phyloP scores from a whole-genome alignment of 495 filamentous ascomycete species.

The Coniosporium apollinis region DNA sequence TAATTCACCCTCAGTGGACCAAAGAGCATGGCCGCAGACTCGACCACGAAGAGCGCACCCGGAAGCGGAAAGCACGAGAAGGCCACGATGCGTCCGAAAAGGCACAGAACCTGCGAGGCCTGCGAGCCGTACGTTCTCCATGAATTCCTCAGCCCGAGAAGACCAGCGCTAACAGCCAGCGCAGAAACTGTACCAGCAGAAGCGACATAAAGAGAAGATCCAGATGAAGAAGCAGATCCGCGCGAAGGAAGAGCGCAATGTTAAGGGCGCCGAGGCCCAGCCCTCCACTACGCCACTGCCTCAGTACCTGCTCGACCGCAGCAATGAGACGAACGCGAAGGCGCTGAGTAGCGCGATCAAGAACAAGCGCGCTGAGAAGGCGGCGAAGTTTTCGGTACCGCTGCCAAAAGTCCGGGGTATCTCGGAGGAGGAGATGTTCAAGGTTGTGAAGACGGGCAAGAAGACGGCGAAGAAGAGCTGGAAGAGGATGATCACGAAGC shows the following conservation, averaged over 20 bases:
- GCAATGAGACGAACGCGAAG: slow-evolving; percentile 75
- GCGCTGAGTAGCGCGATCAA: slow-evolving; percentile 71
- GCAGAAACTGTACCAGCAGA: slow-evolving; percentile 92
- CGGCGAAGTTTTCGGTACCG: slow-evolving; percentile 88
- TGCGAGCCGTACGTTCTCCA: too few relatives aligned
- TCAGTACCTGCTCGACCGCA: slow-evolving; percentile 78
- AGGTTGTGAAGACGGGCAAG: slow-evolving; percentile 90
- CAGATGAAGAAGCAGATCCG: slow-evolving; percentile 96
- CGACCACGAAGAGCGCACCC: slow-evolving; percentile 79
- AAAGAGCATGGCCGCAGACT: slow-evolving; percentile 49
- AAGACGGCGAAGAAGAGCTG: slow-evolving; percentile 64
- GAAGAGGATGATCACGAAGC: slow-evolving; percentile 95
- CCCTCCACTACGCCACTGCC: slow-evolving; percentile 60
- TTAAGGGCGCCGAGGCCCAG: slow-evolving; percentile 67
- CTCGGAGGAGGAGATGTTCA: slow-evolving; percentile 95
- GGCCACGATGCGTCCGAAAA: slow-evolving; percentile 68
- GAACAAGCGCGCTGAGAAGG: slow-evolving; percentile 79
- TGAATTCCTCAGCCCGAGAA: too few relatives aligned
- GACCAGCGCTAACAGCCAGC: too few relatives aligned
- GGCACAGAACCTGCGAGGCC: slow-evolving; percentile 79
- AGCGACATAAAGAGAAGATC: slow-evolving; percentile 93
- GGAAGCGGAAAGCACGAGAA: slow-evolving; percentile 80
- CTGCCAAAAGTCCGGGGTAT: slow-evolving; percentile 90
- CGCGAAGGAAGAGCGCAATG: slow-evolving; percentile 83
- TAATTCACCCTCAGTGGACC: too few relatives aligned